Percentiles rank a stretch among this genome's conserved stretches.
These are phyloP conservation scores for Talaromyces sp. DNA, from an alignment of 2,329 filamentous ascomycete genomes.

Conservation along the genomic window DNA sequence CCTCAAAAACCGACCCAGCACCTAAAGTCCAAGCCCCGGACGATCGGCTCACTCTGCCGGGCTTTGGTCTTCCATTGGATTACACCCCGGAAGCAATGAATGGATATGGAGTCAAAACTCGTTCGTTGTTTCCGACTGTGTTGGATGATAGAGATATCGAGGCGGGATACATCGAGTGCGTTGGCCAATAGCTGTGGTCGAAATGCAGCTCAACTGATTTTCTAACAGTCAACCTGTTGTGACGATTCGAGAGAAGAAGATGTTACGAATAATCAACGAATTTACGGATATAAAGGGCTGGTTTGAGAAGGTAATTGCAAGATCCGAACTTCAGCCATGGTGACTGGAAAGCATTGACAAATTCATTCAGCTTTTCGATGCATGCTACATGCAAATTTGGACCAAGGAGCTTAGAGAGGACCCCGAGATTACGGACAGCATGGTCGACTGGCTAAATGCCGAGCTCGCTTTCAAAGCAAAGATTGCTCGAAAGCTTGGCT, in stretches of 20 bases:
- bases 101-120: slow-evolving; percentile 29
- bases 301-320: slow-evolving; percentile 32
- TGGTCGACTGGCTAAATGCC: slow-evolving; percentile 40
- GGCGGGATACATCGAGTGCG: slow-evolving; percentile 29
- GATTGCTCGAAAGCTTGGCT: slow-evolving; percentile 42
- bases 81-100: slow-evolving; percentile 24
- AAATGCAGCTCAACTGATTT: not conserved
- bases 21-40: slow-evolving; percentile 17
- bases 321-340: not conserved
- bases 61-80: slow-evolving; percentile 33
- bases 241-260: slow-evolving; percentile 37
- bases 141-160: slow-evolving; percentile 32
- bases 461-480: slow-evolving; percentile 52
- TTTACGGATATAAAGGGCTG: slow-evolving; percentile 42
- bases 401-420: slow-evolving; percentile 26
- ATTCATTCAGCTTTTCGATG: slow-evolving; percentile 30
- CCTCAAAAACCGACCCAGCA: not conserved
- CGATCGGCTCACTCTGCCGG: slow-evolving; percentile 29
- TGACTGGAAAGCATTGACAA: not conserved
- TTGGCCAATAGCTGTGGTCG: not conserved
- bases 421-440: slow-evolving; percentile 32
- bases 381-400: slow-evolving; percentile 31
- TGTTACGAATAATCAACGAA: slow-evolving; percentile 39
- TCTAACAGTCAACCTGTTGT: slow-evolving; percentile 26
- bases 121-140: slow-evolving; percentile 32